Evolutionary conservation across 129 eudicot species (phyloP).

Genomic region (Ambrosia artemisiifolia): DNA sequence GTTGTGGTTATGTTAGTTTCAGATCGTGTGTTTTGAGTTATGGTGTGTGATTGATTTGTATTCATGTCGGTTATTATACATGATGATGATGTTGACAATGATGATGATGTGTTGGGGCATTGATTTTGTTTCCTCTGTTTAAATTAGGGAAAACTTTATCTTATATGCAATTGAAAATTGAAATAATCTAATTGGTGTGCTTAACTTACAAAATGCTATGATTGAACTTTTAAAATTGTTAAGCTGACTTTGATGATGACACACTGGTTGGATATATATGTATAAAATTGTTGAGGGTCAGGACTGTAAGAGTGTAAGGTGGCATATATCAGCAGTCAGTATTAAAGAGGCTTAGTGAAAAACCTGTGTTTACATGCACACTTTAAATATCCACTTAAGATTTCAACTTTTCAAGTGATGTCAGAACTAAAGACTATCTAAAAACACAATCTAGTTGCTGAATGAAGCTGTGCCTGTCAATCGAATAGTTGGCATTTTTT

Average conservation of each 20-base stretch:
- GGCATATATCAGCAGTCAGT: background rate
- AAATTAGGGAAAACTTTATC: slow-evolving; percentile 1
- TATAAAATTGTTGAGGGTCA: background rate
- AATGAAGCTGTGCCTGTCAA: background rate
- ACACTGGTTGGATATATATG: background rate
- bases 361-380: background rate
- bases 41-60: slow-evolving; percentile 13
- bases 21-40: slow-evolving; percentile 6
- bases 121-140: background rate
- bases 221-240: background rate
- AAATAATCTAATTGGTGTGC: background rate
- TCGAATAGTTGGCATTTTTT: background rate
- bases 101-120: background rate
- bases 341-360: background rate
- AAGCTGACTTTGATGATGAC: slow-evolving; percentile 9
- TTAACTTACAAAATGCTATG: background rate
- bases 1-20: background rate
- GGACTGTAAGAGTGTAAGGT: background rate
- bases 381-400: background rate
- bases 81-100: too few relatives aligned
- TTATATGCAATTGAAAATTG: background rate
- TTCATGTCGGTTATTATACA: background rate
- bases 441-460: slow-evolving; percentile 1
- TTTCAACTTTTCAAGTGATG: background rate
- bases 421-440: background rate